Percentiles rank a stretch among this genome's conserved stretches.
These are phyloP conservation scores for Fusarium multiceps DNA, from an alignment of 2,329 filamentous ascomycete genomes.

Conservation along the genomic window DNA sequence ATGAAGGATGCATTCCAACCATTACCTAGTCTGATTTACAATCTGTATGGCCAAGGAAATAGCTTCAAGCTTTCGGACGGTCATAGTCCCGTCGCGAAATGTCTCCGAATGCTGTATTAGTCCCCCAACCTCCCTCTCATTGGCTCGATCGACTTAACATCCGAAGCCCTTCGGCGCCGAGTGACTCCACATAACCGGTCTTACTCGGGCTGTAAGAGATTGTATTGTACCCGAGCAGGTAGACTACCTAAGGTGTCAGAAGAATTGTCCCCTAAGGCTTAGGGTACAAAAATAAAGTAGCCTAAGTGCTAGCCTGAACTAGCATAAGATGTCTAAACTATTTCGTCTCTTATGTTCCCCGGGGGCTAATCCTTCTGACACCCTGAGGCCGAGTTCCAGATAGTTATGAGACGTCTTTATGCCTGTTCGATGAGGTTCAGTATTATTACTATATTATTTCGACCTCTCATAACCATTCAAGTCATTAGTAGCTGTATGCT, in stretches of 20 bases:
- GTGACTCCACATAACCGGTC: slow-evolving; percentile 13
- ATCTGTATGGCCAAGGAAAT: slow-evolving; percentile 17
- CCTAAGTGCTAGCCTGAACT: too few relatives aligned
- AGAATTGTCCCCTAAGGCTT: too few relatives aligned
- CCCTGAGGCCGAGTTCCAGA: not conserved
- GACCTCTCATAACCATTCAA: not conserved
- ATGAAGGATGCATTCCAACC: not conserved
- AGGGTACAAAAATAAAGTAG: too few relatives aligned
- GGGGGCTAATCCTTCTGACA: too few relatives aligned
- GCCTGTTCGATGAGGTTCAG: not conserved
- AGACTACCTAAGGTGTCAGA: too few relatives aligned
- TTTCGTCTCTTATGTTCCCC: too few relatives aligned
- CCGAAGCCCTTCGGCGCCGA: slow-evolving; percentile 34
- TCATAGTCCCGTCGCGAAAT: not conserved
- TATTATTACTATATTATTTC: not conserved
- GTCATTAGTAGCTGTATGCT: not conserved
- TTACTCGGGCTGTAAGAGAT: not conserved
- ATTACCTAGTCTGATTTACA: not conserved
- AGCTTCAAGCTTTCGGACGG: not conserved
- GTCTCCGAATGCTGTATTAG: slow-evolving; percentile 27
- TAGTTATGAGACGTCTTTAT: not conserved
- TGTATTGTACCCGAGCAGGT: too few relatives aligned
- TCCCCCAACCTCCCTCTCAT: slow-evolving; percentile 25
- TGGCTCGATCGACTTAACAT: slow-evolving; percentile 36
- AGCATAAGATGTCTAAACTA: too few relatives aligned